Evolutionary conservation across 441 rosid genomes (phyloP), one percentile per base, ranked within the genome.

Genomic region (Kokia cookei): DNA sequence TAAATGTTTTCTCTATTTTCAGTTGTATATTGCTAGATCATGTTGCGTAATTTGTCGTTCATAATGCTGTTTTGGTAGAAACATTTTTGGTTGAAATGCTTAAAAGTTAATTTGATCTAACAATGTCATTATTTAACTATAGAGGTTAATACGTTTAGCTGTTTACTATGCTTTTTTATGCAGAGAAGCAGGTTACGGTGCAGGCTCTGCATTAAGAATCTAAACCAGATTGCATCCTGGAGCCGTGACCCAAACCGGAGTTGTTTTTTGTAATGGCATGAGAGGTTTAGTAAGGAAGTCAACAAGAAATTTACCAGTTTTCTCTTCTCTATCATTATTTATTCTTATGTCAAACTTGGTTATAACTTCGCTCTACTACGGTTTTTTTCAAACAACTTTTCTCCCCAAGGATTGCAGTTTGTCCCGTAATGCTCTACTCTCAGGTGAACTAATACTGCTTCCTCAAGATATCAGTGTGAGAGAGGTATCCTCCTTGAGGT

Each of bases 141-240:
- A 72, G 78, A 74, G 75, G 85, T 86, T 89, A 82, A 86, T 82
- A 42, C 54, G 10, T 79, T 69, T 53, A 79, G 86, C 88, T 79
- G 82, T 83, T 84, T 82, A 78, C 78, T 76, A 75, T 83, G 86
- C 82, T 87, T 84, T 84, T 88, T 83, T 86, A 86, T 88, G 91
- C 94, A 87, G 88, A 86, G 87, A 82, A 75, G 86, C 86, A 76
- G 79, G 84, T 73, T 82, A 74, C 81, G 88, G 81, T 84, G 85
- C 87, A 74, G 81, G 85, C 88, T 85, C 88, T 84, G 90, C 85
- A 83, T 77, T 85, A 88, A 90, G 75, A 73, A 76, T 82, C 80
- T 85, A 87, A 68, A 85, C 85, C 83, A 77, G 88, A 75, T 82
- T 82, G 86, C 80, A 82, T 79, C 82, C 75, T 85, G 82, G 83